Conservation (phyloP, 1,139 yeast species). For the Hanseniaspora gamundiae region DNA sequence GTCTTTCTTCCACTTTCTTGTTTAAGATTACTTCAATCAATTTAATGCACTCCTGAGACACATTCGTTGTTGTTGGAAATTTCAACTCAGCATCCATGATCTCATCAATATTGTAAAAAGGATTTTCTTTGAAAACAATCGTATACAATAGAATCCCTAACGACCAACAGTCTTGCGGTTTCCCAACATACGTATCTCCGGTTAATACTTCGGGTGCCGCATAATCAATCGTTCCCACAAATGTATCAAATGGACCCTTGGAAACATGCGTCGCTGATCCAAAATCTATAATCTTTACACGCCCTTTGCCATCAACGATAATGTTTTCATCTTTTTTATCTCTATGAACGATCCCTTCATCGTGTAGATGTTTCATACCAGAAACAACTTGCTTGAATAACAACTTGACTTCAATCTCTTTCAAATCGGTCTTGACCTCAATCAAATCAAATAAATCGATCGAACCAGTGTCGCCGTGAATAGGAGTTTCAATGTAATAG, state of each 20-base stretch:
- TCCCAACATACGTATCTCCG: conserved; percentile 83
- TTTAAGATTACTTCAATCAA: conserved; percentile 55
- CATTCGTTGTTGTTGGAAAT: conserved; percentile 37
- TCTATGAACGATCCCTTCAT: conserved; percentile 80
- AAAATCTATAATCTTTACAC: conserved; percentile 80
- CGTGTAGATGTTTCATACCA: conserved; percentile 71
- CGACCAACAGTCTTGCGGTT: conserved; percentile 96
- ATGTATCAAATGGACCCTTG: conserved; percentile 92
- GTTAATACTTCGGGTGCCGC: conserved; percentile 93
- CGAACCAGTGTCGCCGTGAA: conserved; percentile 79
- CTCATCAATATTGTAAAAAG: conserved; percentile 89
- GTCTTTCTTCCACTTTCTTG: conserved; percentile 52
- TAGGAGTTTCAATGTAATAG: conserved; percentile 82
- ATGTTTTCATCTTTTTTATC: conserved; percentile 94
- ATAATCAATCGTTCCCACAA: conserved; percentile 93
- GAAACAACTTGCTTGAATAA: conserved; percentile 72
- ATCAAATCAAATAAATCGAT: conserved; percentile 86
- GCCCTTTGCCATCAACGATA: conserved; percentile 67
- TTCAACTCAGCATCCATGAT: conserved; percentile 82
- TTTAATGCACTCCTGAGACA: conserved; percentile 44
- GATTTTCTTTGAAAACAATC: conserved; percentile 85
- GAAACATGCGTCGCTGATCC: conserved; percentile 87
- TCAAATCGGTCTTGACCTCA: conserved; percentile 70
- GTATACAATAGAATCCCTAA: conserved; percentile 83
- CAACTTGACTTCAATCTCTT: conserved; percentile 60